Percentiles rank a stretch among this genome's conserved stretches.
Conservation (phyloP, 2,329 filamentous ascomycete species). For the Thielaviopsis populi region DNA sequence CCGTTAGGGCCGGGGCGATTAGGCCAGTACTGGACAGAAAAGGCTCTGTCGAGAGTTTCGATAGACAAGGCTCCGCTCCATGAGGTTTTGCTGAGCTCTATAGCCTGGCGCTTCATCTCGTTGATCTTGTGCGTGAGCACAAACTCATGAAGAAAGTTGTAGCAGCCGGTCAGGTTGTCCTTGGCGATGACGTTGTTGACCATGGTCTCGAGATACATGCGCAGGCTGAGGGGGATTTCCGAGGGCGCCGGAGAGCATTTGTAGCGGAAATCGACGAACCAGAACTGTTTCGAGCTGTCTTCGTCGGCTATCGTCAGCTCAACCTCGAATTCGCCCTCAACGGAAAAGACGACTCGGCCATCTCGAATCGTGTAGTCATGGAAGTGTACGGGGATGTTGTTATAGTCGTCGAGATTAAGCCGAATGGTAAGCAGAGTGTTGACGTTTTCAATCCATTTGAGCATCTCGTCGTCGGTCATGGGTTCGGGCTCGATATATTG, state of each 20-base stretch:
- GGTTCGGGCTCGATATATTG: slow-evolving; percentile 62
- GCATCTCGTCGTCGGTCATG: slow-evolving; percentile 54
- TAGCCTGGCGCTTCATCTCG: slow-evolving; percentile 63
- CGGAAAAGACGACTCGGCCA: slow-evolving; percentile 79
- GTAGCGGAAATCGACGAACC: slow-evolving; percentile 85
- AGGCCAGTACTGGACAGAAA: slow-evolving; percentile 87
- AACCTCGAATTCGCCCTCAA: slow-evolving; percentile 76
- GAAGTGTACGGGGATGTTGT: slow-evolving; percentile 61
- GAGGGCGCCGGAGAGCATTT: slow-evolving; percentile 56
- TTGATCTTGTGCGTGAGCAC: slow-evolving; percentile 81
- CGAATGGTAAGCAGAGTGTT: slow-evolving; percentile 72
- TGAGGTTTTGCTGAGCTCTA: slow-evolving; percentile 48
- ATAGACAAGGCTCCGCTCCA: slow-evolving; percentile 70
- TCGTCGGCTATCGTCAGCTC: slow-evolving; percentile 85
- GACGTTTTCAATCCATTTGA: slow-evolving; percentile 62
- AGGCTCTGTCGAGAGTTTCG: slow-evolving; percentile 63
- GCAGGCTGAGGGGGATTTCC: slow-evolving; percentile 46
- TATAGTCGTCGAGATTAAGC: slow-evolving; percentile 69
- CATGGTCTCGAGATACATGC: slow-evolving; percentile 50
- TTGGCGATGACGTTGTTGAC: slow-evolving; percentile 56
- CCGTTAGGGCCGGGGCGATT: slow-evolving; percentile 37
- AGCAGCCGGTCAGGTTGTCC: slow-evolving; percentile 65
- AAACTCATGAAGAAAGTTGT: slow-evolving; percentile 74
- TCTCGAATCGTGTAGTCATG: slow-evolving; percentile 62
- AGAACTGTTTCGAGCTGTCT: slow-evolving; percentile 69